Evolutionary conservation across 1,284 basidiomycete genomes (phyloP), one percentile per base, ranked within the genome.

Genomic region (Heterobasidion occidentale): DNA sequence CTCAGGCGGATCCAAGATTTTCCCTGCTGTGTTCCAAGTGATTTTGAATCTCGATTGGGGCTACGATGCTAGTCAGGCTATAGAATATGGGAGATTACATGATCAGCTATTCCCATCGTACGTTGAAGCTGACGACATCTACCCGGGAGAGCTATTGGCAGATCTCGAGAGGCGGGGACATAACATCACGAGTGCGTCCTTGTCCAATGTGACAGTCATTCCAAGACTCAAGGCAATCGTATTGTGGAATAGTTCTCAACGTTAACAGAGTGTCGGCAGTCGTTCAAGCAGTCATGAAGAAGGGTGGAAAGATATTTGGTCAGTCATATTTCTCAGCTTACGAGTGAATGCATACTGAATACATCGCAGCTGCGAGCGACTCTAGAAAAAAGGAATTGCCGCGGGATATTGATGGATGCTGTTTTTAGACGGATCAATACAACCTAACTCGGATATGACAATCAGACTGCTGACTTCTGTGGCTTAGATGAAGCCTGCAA

Each of bases 41-140:
- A 70, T 98, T 8, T 70, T 97, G 20, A 93, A 96, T 68, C 77
- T 75, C 56, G 79, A 90, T 56, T 90, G 89, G 79, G 94, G 89
- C 0, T 76, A 91, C 71, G 85, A 96, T 64, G 69, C 90, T 36
- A 86, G 87, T 57, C 69, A 79, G 36, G 92, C 95, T 0, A 84
- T 98, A 42, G 96, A 98, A 70, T 79, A 74, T 60, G 87, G 91
- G 0, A 78, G 95, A n/a, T 68, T 97, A n/a, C 95, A 98, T 67
- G 84, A 97, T 67, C 96, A 98, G 68, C 74, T 97, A 34, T 87
- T 86, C 59, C 95, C 96, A 0, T 58, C 67, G 14, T 48, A 71
- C 33, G 77, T 91, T 5, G 80, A 86, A 12, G 78, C 81, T 35
- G 94, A 96, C 62, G 71, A 77, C 59, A 76, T 79, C 0, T 83